Evolutionary conservation across 768 basidiomycete genomes (phyloP), one percentile per base, ranked within the genome.

Genomic region (Kwoniella dendrophila): DNA sequence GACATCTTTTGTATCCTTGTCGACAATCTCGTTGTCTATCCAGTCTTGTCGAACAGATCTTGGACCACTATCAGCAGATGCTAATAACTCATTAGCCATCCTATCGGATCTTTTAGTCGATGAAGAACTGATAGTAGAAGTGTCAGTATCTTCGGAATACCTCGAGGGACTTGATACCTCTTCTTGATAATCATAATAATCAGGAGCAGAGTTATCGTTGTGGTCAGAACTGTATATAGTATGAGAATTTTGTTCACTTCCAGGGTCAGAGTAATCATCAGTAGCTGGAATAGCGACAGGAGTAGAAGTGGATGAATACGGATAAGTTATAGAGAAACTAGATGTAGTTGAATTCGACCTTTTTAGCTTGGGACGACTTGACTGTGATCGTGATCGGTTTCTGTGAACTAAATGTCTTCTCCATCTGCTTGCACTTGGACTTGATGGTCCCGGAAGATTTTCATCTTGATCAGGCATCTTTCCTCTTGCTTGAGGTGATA

Each of bases 41-140:
- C 45, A 57, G 18, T 57, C 56, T 18, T 48, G 56, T 11, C 43
- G 20, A 6, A 56, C 36, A 34, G 43, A 22, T 30, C 22, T 29
- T 16, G 55, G 62, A 50, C 62, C 62, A 47, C 62, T 63, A 51
- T 63, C 62, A 41, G 62, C 62, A 6, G n/a, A n/a, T 12, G 62
- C 62, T 18, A 63, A 48, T n/a, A 63, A 40, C 32, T 49, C 27
- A 1, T 33, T 8, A 16, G 62, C 62, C 3, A 50, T 34, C 11
- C 32, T 27, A 36, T 63, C 62, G 3, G 62, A 63, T 27, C 47
- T 26, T 16, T 8, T 14, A 11, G 61, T 63, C 7, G 55, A 49
- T 18, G 29, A n/a, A n/a, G n/a, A n/a, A n/a, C n/a, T 41, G 34
- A 27, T 41, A 27, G 40, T 7, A 34, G 20, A 18, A 2, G 16